Evolutionary conservation across 2,329 filamentous ascomycete genomes (phyloP).

Genomic region (Trichoderma semiorbis): DNA sequence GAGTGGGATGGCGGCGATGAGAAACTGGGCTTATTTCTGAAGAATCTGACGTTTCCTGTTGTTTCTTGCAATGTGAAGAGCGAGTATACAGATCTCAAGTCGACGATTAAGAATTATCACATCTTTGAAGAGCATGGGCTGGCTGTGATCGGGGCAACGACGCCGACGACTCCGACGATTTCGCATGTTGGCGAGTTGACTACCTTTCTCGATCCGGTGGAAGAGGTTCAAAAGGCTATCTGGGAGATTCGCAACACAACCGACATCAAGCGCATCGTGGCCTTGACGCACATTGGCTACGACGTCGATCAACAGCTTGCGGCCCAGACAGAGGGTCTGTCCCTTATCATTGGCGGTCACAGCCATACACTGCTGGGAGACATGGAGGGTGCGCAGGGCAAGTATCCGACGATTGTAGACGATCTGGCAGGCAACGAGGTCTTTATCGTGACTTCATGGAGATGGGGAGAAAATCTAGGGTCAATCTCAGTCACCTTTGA

Average conservation of each 20-base stretch:
- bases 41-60: slow-evolving; percentile 63
- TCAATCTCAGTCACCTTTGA: slow-evolving; percentile 66
- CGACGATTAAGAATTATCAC: slow-evolving; percentile 62
- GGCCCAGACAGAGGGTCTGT: slow-evolving; percentile 56
- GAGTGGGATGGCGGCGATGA: slow-evolving; percentile 66
- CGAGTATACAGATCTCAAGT: slow-evolving; percentile 56
- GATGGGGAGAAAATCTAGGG: slow-evolving; percentile 66
- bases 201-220: slow-evolving; percentile 54
- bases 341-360: slow-evolving; percentile 65
- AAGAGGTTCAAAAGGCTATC: slow-evolving; percentile 58
- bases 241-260: slow-evolving; percentile 59
- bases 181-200: slow-evolving; percentile 57
- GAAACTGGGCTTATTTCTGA: slow-evolving; percentile 57
- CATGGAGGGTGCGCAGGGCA: slow-evolving; percentile 54
- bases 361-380: slow-evolving; percentile 58
- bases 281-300: slow-evolving; percentile 66
- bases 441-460: slow-evolving; percentile 64
- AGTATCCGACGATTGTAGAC: slow-evolving; percentile 60
- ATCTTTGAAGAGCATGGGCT: slow-evolving; percentile 59
- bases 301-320: slow-evolving; percentile 61
- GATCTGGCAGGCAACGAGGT: slow-evolving; percentile 63
- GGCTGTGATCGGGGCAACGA: slow-evolving; percentile 63
- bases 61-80: slow-evolving; percentile 62
- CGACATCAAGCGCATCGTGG: slow-evolving; percentile 61
- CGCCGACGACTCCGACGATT: slow-evolving; percentile 55